phyloP scores from a whole-genome alignment of 768 basidiomycete species.

The Suillus luteus region DNA sequence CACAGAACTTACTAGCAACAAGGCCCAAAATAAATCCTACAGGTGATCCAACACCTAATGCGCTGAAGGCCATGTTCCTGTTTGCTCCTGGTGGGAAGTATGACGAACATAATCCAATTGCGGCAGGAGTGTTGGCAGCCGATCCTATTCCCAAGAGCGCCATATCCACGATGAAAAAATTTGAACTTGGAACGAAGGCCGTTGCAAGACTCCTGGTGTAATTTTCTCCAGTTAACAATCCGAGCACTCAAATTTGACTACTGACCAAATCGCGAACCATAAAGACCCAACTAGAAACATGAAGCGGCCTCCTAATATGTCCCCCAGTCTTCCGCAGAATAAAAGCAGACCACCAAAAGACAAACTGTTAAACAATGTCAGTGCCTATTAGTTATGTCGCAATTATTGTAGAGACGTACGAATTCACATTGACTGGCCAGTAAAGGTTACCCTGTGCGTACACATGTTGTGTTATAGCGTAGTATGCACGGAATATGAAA shows the following conservation, averaged over 20 bases:
- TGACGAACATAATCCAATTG: conserved; percentile 28
- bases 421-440: conserved; percentile 30
- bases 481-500: not conserved
- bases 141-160: conserved; percentile 36
- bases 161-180: conserved; percentile 33
- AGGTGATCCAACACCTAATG: conserved; percentile 37
- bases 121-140: conserved; percentile 38
- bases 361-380: conserved; percentile 15
- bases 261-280: conserved; percentile 36
- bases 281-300: conserved; percentile 35
- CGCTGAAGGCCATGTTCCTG: conserved; percentile 36
- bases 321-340: conserved; percentile 29
- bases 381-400: too few relatives aligned
- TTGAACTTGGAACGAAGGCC: conserved; percentile 31
- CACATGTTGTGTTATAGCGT: not conserved
- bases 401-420: conserved; percentile 18
- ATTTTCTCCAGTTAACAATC: not conserved
- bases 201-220: conserved; percentile 31
- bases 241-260: not conserved
- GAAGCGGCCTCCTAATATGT: conserved; percentile 26
- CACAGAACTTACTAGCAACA: conserved; percentile 27
- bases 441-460: conserved; percentile 21
- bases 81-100: conserved; percentile 33
- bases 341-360: conserved; percentile 28
- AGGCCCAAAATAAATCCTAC: conserved; percentile 37